These are phyloP conservation scores for Diaporthe ilicicola DNA, from an alignment of 2,329 filamentous ascomycete genomes.

Conservation along the genomic window DNA sequence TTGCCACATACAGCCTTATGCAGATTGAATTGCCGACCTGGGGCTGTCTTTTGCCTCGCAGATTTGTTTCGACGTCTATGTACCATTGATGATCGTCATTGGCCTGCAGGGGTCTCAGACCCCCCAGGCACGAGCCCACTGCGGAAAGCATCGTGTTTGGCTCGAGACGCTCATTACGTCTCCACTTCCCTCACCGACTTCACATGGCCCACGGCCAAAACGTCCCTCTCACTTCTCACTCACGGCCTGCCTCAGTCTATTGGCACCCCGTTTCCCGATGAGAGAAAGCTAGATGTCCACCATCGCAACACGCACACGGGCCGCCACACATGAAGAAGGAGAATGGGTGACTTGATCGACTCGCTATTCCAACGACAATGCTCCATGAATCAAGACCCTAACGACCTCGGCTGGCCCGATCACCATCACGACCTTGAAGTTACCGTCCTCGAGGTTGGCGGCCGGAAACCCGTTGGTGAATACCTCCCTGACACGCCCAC, in stretches of 20 bases:
- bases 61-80: not conserved
- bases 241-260: conserved; percentile 4
- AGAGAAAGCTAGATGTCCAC: conserved; percentile 16
- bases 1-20: not conserved
- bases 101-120: conserved; percentile 14
- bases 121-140: conserved; percentile 21
- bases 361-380: conserved; percentile 29
- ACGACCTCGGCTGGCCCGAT: conserved; percentile 26
- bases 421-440: conserved; percentile 7
- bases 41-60: not conserved
- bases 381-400: conserved; percentile 20
- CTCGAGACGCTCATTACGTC: conserved; percentile 19
- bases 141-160: conserved; percentile 24
- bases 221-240: conserved; percentile 5
- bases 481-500: not conserved
- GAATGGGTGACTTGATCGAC: conserved; percentile 30
- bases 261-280: conserved; percentile 18
- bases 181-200: conserved; percentile 28
- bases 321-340: conserved; percentile 24
- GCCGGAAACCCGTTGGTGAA: conserved; percentile 28
- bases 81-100: conserved; percentile 9
- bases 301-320: conserved; percentile 20
- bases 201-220: conserved; percentile 9
- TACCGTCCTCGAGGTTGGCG: conserved; percentile 30
- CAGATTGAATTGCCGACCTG: not conserved